These are phyloP conservation scores for Globisporangium takayamanum DNA, from an alignment of 352 stramenopile species.

Conservation along the genomic window DNA sequence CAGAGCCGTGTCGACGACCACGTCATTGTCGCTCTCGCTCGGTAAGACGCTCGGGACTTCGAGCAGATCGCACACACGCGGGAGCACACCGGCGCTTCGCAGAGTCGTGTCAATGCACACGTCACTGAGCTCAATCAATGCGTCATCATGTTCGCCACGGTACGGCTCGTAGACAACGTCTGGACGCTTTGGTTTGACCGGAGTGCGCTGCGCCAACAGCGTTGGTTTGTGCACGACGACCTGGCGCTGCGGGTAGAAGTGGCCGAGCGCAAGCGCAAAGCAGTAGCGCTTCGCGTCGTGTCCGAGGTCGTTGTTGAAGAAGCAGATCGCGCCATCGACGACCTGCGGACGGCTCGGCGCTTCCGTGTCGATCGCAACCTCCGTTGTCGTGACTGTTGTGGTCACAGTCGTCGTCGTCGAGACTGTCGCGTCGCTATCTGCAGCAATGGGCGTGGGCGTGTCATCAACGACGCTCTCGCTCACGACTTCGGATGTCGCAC, in stretches of 20 bases:
- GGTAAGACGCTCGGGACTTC: slow-evolving; percentile 33
- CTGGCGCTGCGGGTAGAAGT: slow-evolving; percentile 45
- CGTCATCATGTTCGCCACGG: slow-evolving; percentile 29
- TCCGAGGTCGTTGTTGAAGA: slow-evolving; percentile 49
- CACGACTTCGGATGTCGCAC: not conserved
- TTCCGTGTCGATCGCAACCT: not conserved
- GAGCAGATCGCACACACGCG: slow-evolving; percentile 34
- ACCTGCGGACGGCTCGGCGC: slow-evolving; percentile 30
- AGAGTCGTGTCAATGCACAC: slow-evolving; percentile 58
- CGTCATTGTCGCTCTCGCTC: slow-evolving; percentile 1
- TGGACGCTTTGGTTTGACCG: slow-evolving; percentile 18
- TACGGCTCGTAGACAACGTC: slow-evolving; percentile 51
- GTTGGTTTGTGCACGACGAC: slow-evolving; percentile 39
- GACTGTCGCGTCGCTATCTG: not conserved
- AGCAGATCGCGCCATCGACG: slow-evolving; percentile 56
- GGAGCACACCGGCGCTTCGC: slow-evolving; percentile 32
- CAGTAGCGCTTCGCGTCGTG: slow-evolving; percentile 60
- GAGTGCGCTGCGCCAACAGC: slow-evolving; percentile 19
- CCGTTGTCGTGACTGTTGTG: not conserved
- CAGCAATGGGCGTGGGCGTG: not conserved
- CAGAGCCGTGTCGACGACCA: slow-evolving; percentile 9
- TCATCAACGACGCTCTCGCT: slow-evolving; percentile 4
- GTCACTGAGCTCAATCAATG: slow-evolving; percentile 42
- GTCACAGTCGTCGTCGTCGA: not conserved
- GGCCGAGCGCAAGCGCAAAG: slow-evolving; percentile 49